Evolutionary conservation across 768 basidiomycete genomes (phyloP).

Genomic region (Pisolithus marmoratus): DNA sequence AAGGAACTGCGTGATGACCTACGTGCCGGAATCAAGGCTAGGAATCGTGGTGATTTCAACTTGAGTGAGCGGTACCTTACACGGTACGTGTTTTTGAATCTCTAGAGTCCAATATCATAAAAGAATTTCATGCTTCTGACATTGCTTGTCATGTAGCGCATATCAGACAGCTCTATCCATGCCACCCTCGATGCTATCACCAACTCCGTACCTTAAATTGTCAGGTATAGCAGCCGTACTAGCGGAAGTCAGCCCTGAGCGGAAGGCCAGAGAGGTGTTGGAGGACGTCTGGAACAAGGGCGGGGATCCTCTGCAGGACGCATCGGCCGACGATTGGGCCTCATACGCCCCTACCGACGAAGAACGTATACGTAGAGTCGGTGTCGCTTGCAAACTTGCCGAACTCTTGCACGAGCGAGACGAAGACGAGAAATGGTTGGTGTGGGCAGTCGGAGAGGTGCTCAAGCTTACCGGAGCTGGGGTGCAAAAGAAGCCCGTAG

Average conservation of each 20-base stretch:
- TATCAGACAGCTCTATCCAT: slow-evolving; percentile 48
- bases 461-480: slow-evolving; percentile 23
- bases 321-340: slow-evolving; percentile 11
- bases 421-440: slow-evolving; percentile 40
- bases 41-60: slow-evolving; percentile 47
- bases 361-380: slow-evolving; percentile 40
- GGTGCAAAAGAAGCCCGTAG: background rate
- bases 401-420: slow-evolving; percentile 33
- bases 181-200: slow-evolving; percentile 28
- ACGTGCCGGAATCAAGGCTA: slow-evolving; percentile 59
- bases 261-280: slow-evolving; percentile 22
- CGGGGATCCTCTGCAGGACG: background rate
- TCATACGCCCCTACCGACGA: slow-evolving; percentile 24
- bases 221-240: slow-evolving; percentile 62
- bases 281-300: slow-evolving; percentile 18
- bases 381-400: slow-evolving; percentile 41
- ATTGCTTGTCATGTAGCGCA: slow-evolving; percentile 36
- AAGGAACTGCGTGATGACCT: slow-evolving; percentile 56
- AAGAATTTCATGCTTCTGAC: background rate
- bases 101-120: background rate
- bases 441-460: slow-evolving; percentile 39
- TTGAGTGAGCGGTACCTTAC: slow-evolving; percentile 47
- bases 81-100: slow-evolving; percentile 35
- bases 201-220: slow-evolving; percentile 56
- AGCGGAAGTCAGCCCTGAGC: slow-evolving; percentile 40